These are phyloP conservation scores for Vaccinium vitisidaea DNA, from an alignment of 148 eudicot genomes.

Conservation along the genomic window DNA sequence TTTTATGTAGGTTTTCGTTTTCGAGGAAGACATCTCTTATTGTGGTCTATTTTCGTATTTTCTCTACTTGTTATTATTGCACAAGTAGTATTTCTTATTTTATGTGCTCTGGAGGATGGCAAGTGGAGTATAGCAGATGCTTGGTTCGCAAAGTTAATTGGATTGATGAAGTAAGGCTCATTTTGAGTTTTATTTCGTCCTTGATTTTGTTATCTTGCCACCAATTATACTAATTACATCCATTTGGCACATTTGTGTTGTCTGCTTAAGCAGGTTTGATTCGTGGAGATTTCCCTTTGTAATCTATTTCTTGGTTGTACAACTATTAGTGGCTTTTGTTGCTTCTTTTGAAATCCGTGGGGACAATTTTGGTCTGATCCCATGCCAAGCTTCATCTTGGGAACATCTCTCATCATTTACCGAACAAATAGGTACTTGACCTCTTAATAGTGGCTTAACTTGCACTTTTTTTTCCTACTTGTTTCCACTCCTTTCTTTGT, in stretches of 20 bases:
- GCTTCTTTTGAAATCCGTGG: constrained; percentile 50
- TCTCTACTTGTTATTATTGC: constrained; percentile 58
- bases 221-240: constrained; percentile 1
- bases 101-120: constrained; percentile 48
- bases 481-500: not conserved
- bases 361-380: constrained; percentile 42
- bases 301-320: constrained; percentile 52
- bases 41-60: constrained; percentile 68
- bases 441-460: not conserved
- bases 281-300: constrained; percentile 63
- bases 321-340: constrained; percentile 51
- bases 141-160: constrained; percentile 75
- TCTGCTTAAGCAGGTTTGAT: constrained; percentile 47
- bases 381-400: constrained; percentile 50
- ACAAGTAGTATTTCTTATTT: constrained; percentile 54
- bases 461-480: not conserved
- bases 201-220: not conserved
- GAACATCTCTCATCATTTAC: constrained; percentile 42
- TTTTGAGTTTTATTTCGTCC: constrained; percentile 18
- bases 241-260: constrained; percentile 15
- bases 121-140: constrained; percentile 53
- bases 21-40: constrained; percentile 36
- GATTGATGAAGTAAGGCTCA: constrained; percentile 66
- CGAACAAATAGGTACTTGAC: constrained; percentile 52
- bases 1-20: constrained; percentile 56